phyloP scores from a whole-genome alignment of 140 eudicot genomes.

The Erigeron philadelphicus region DNA sequence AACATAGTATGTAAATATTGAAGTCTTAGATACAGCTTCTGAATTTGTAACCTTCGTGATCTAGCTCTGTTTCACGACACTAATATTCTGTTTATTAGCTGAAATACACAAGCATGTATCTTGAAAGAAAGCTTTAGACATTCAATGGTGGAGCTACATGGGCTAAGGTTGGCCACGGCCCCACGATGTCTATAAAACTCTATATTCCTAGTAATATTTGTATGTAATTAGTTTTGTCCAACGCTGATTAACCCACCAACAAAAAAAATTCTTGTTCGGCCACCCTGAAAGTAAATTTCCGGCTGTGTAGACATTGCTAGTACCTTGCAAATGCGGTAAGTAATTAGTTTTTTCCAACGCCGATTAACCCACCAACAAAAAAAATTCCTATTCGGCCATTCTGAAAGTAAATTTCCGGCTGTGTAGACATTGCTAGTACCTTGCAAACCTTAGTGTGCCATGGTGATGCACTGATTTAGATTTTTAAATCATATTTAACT shows the following conservation, averaged over 20 bases:
- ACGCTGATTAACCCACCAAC: too few species aligned
- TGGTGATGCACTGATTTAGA: not conserved
- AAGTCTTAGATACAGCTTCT: constrained; percentile 22
- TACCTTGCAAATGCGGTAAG: not conserved
- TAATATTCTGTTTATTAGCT: not conserved
- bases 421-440: not conserved
- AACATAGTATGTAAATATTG: constrained; percentile 34
- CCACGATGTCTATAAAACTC: too few species aligned
- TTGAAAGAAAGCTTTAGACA: not conserved
- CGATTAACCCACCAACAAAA: too few species aligned
- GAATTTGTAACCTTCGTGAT: constrained; percentile 14
- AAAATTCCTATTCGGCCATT: too few species aligned
- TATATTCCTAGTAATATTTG: too few species aligned
- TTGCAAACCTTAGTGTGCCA: not conserved
- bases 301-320: too few species aligned
- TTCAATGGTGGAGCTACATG: not conserved
- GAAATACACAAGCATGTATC: not conserved
- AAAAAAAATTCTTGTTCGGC: too few species aligned
- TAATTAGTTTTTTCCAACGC: too few species aligned
- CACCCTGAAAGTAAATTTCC: too few species aligned
- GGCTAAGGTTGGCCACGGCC: too few species aligned
- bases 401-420: too few species aligned
- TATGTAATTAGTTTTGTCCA: too few species aligned
- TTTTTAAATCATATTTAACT: not conserved
- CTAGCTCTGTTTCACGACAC: not conserved